A percentile compares a stretch with the other conserved stretches of the same genome.
These are phyloP conservation scores for Ophiorrhiza pumila DNA, from an alignment of 257 asterid genomes.

Conservation along the genomic window DNA sequence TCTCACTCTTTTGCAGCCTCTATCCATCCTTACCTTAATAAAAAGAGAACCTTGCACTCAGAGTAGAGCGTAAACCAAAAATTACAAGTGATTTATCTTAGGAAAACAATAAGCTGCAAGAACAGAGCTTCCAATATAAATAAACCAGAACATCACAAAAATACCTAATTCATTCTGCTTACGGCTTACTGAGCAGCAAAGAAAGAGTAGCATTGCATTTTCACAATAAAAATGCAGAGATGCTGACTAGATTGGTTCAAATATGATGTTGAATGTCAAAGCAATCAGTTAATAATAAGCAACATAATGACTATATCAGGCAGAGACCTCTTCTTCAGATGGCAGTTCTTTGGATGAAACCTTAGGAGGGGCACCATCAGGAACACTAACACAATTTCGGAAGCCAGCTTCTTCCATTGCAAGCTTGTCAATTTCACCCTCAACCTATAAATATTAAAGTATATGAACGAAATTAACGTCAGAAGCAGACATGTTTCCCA, in stretches of 20 bases:
- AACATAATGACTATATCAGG: neutral
- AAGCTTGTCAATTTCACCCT: conserved; percentile 99
- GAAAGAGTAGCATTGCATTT: neutral
- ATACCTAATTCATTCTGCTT: neutral
- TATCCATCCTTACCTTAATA: neutral
- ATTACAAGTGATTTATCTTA: neutral
- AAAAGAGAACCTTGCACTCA: neutral
- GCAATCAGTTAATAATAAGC: neutral
- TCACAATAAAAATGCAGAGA: neutral
- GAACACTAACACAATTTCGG: conserved; percentile 89
- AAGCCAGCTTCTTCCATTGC: conserved; percentile 99
- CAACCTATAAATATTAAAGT: conserved; percentile 54
- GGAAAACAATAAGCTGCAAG: neutral
- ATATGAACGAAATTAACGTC: conserved; percentile 18
- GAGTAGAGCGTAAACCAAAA: neutral
- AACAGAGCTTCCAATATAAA: neutral
- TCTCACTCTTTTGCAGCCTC: neutral
- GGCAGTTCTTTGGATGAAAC: conserved; percentile 74
- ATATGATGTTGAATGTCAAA: neutral
- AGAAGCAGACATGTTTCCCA: neutral
- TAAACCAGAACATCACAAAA: neutral
- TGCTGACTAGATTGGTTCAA: neutral
- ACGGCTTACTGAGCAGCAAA: neutral
- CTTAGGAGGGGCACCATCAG: conserved; percentile 91
- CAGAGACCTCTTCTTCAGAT: conserved; percentile 57